Evolutionary conservation across 768 basidiomycete genomes (phyloP), one percentile per base, ranked within the genome.

Genomic region (Guyanaporus albipodus): DNA sequence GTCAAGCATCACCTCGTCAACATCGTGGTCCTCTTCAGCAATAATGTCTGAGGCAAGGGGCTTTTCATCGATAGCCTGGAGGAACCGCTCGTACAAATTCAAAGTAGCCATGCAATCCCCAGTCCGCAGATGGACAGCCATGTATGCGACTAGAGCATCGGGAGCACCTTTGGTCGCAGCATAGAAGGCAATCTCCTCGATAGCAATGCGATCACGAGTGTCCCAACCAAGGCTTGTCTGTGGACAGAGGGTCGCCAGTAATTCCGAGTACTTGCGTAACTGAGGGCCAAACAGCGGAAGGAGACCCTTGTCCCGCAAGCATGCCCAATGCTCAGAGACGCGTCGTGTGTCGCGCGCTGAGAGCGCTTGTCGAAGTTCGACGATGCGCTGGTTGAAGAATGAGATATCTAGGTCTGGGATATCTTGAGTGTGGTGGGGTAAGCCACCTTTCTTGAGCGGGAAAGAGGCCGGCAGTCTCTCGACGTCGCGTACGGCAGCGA

Each of bases 151-250:
- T 38, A 87, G 64, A 4, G 77, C 77, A 10, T 73, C 70, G 12
- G 73, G 66, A 8, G 70, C 70, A 24, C 75, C 70, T 23, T 59
- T 62, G 10, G 58, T 68, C 0, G 83, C 79, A 7, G 75, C 67
- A 29, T 68, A 58, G 18, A 85, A 40, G 6, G 80, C 77, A 38
- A 86, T 73, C 43, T 74, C 67, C 51, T 75, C 70, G 5, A 76
- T 60, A 3, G 61, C 52, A 18, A 56, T 56, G 49, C 55, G 60
- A 18, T 70, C 55, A 18, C 49, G 44, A 10, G 63, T 55, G 29
- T 67, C 57, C 62, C 69, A 65, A 14, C 42, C 29, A 26, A 55
- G 34, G 15, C 46, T 17, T 33, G 39, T 37, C 21, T 31, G 52
- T 31, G 55, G 61, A 64, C 60, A 61, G 53, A 68, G 45, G 1